These are phyloP conservation scores for Sphaceloma murrayae DNA, from an alignment of 2,329 filamentous ascomycete species.

Conservation along the genomic window DNA sequence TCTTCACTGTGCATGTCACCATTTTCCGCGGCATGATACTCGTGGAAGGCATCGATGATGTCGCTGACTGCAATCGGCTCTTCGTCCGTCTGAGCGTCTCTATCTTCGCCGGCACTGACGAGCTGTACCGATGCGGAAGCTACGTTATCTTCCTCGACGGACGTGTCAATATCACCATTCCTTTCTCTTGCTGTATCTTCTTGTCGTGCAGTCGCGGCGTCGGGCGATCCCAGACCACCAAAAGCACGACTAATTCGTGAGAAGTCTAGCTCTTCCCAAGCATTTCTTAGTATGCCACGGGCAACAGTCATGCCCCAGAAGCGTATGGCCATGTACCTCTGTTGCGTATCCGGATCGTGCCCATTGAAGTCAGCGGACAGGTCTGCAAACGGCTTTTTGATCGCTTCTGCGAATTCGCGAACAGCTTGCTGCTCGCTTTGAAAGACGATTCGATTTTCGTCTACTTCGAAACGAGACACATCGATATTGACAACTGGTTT, in stretches of 20 bases:
- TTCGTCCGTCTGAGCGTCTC: background rate
- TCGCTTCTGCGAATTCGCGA: slow-evolving; percentile 44
- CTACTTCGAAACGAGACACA: slow-evolving; percentile 48
- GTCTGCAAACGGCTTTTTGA: slow-evolving; percentile 45
- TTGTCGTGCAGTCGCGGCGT: slow-evolving; percentile 32
- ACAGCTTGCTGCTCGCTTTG: slow-evolving; percentile 46
- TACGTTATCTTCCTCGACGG: slow-evolving; percentile 30
- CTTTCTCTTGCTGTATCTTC: slow-evolving; percentile 32
- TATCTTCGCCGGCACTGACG: slow-evolving; percentile 27
- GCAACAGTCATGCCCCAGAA: slow-evolving; percentile 55
- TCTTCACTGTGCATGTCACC: background rate
- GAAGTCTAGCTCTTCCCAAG: slow-evolving; percentile 47
- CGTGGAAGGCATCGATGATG: slow-evolving; percentile 19
- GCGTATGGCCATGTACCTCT: slow-evolving; percentile 34
- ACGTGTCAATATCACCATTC: slow-evolving; percentile 41
- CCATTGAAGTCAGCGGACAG: slow-evolving; percentile 28
- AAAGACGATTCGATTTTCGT: slow-evolving; percentile 45
- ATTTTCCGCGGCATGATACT: background rate
- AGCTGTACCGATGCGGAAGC: slow-evolving; percentile 24
- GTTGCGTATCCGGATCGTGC: slow-evolving; percentile 31
- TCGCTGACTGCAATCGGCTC: slow-evolving; percentile 18
- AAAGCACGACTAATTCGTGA: slow-evolving; percentile 51
- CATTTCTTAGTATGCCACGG: slow-evolving; percentile 49
- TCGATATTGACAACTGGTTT: slow-evolving; percentile 47
- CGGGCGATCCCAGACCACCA: slow-evolving; percentile 45